Evolutionary conservation across 805 yeast species (phyloP), one percentile per base, ranked within the genome.

Genomic region (Hemisphaericaspora nanyangensis): DNA sequence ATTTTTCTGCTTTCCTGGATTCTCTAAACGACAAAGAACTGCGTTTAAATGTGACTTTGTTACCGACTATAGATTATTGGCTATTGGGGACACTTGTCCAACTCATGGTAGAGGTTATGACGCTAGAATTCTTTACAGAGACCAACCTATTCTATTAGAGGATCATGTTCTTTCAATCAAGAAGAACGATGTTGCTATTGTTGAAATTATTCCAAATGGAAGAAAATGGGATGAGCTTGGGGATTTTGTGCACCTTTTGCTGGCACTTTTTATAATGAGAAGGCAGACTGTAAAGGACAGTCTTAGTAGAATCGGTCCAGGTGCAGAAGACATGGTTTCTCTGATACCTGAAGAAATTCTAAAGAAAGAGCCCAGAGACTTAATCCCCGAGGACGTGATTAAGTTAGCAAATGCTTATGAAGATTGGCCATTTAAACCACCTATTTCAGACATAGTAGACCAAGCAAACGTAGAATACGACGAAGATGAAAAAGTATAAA

Each of bases 361-460:
- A 37, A 54, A 72, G 12, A 76, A 68, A 43, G 54, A 56, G 3
- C 74, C 82, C 1, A 57, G 63, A 12, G 71, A 74, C 3, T 61
- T 89, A 34, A 65, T 79, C 0, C 53, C 63, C 2, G 76, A 74
- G 1, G 91, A 88, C n/a, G 65, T 82, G 43, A 42, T 66, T 5
- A 47, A 56, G 5, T 54, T 90, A 5, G 67, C 79, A 7, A 59
- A 73, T 3, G 67, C 62, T 2, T 87, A 82, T 54, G 70, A 67
- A 30, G 52, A 61, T 11, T 91, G 97, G 98, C 93, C 97, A 0
- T 91, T 89, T 68, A 88, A 82, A 58, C 97, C 95, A 5, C 39
- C 53, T 7, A 15, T 48, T 12, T 50, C 47, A 30, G 60, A 54
- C 17, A 42, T 48, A 15, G 7, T 22, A 8, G 26, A n/a, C n/a